phyloP scores from a whole-genome alignment of 2,329 filamentous ascomycete species.

The Verticillium zaregamsianum region DNA sequence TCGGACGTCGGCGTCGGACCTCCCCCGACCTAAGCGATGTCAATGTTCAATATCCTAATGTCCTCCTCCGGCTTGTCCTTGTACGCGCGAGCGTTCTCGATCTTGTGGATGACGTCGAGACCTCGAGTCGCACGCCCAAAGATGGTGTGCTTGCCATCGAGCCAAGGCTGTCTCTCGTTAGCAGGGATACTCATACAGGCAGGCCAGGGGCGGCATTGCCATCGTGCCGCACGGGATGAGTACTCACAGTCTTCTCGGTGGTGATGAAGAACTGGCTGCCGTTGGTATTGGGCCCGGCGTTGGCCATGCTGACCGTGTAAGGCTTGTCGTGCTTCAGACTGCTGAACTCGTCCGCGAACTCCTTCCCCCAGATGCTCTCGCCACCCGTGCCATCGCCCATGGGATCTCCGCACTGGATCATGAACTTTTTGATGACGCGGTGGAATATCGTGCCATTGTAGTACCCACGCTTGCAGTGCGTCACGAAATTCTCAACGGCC shows the following conservation, averaged over 20 bases:
- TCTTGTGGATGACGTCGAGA: constrained; percentile 90
- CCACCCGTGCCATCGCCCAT: constrained; percentile 86
- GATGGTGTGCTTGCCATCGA: constrained; percentile 94
- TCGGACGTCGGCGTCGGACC: neutral
- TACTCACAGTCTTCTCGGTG: constrained; percentile 82
- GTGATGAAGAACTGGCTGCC: constrained; percentile 98
- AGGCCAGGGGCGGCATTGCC: neutral
- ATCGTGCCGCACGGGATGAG: neutral
- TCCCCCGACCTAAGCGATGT: constrained; percentile 38
- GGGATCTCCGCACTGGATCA: constrained; percentile 88
- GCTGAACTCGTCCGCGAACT: constrained; percentile 93
- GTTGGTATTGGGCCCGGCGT: constrained; percentile 92
- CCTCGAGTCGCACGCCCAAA: constrained; percentile 90
- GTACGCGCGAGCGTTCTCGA: constrained; percentile 83
- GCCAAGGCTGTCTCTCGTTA: constrained; percentile 61
- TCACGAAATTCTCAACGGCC: constrained; percentile 95
- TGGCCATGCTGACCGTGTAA: constrained; percentile 96
- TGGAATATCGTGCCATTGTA: constrained; percentile 99
- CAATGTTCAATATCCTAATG: constrained; percentile 93
- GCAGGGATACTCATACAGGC: neutral
- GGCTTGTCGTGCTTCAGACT: constrained; percentile 90
- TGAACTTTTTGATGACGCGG: constrained; percentile 94
- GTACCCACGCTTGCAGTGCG: constrained; percentile 82
- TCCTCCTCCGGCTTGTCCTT: constrained; percentile 95
- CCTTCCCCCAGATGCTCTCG: constrained; percentile 87